Evolutionary conservation across 2,329 filamentous ascomycete genomes (phyloP).

Genomic region (Fusarium circinatum): DNA sequence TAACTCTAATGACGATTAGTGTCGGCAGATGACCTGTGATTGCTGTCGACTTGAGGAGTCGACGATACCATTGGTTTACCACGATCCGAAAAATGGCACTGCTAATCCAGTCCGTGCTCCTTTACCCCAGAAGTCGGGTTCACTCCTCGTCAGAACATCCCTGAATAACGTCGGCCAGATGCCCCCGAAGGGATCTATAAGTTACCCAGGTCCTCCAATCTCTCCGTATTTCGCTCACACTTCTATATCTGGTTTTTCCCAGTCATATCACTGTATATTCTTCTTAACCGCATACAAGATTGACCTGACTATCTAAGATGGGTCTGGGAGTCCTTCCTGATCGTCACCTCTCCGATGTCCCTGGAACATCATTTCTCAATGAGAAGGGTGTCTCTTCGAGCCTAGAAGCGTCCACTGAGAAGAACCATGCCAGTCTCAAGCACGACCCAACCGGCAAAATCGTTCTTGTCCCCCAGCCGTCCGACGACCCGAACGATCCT

Average conservation of each 20-base stretch:
- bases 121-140: background rate
- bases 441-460: background rate
- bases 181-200: background rate
- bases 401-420: background rate
- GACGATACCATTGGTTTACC: background rate
- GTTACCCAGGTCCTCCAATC: background rate
- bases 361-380: background rate
- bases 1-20: background rate
- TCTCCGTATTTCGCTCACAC: accelerated
- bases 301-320: background rate
- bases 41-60: background rate
- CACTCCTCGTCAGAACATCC: accelerated
- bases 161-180: accelerated
- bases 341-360: background rate
- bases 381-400: background rate
- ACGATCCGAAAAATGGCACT: accelerated
- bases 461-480: background rate
- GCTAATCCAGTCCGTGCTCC: background rate
- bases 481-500: background rate
- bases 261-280: background rate
- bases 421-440: background rate
- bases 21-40: background rate
- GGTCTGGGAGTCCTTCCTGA: background rate
- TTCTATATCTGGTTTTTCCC: accelerated
- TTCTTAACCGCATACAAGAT: background rate